A percentile compares a stretch with the other conserved stretches of the same genome.
phyloP scores from a whole-genome alignment of 176 grass and related monocot genomes.

The Zoysia pacifica region DNA sequence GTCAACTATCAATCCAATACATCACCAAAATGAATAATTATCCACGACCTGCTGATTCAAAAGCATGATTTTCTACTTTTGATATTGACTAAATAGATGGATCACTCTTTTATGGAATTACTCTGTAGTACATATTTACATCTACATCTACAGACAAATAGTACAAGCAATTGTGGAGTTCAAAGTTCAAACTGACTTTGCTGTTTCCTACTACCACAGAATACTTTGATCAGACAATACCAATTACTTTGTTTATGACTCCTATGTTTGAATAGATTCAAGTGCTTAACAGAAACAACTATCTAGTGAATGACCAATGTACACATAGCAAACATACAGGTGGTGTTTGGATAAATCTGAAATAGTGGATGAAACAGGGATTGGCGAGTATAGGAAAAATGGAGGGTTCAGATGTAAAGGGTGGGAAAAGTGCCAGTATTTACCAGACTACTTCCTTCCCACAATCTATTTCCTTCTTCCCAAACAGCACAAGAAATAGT shows the following conservation, averaged over 20 bases:
- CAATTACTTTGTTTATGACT: background rate
- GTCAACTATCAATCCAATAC: slow-evolving; percentile 1
- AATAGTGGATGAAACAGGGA: background rate
- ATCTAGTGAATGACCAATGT: background rate
- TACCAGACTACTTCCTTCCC: background rate
- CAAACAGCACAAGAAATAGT: background rate
- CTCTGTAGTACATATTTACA: background rate
- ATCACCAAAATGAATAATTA: slow-evolving; percentile 21
- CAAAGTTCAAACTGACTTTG: slow-evolving; percentile 1
- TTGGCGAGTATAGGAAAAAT: background rate
- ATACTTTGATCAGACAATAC: background rate
- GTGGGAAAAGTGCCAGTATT: background rate
- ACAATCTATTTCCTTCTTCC: background rate
- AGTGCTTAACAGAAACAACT: slow-evolving; percentile 23
- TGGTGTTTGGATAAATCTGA: background rate
- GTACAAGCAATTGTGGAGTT: background rate
- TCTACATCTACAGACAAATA: background rate
- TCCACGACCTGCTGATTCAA: background rate
- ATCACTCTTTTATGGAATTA: background rate
- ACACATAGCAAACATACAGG: background rate
- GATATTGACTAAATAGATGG: slow-evolving; percentile 18
- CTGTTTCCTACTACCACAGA: background rate
- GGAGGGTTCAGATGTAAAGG: background rate
- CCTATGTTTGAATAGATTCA: slow-evolving; percentile 19
- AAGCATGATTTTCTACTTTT: background rate